Conservation (phyloP, 768 basidiomycete genomes). For the Paxillus involutus region DNA sequence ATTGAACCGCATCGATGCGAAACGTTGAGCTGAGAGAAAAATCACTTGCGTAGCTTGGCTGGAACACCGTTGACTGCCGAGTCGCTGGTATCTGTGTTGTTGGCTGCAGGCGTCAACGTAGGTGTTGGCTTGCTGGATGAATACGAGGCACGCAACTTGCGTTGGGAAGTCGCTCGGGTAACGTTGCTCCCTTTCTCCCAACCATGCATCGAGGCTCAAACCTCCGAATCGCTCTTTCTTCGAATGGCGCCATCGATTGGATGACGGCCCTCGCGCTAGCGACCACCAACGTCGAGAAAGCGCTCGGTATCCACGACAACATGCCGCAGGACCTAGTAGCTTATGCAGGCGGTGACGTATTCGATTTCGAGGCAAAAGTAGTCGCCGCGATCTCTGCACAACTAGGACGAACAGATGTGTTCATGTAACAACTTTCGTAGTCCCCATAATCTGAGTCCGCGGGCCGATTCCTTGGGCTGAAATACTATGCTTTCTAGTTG, state of each 20-base stretch:
- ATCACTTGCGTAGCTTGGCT: constrained; percentile 45
- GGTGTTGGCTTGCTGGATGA: constrained; percentile 49
- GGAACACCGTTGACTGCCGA: constrained; percentile 68
- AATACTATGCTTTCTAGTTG: constrained; percentile 7
- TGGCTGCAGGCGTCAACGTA: constrained; percentile 61
- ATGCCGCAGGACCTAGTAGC: constrained; percentile 39
- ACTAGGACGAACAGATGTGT: constrained; percentile 18
- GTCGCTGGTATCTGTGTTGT: constrained; percentile 52
- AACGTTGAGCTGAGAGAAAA: background rate
- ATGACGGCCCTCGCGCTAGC: constrained; percentile 36
- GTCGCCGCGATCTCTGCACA: constrained; percentile 36
- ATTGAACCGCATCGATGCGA: background rate
- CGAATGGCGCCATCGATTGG: constrained; percentile 36
- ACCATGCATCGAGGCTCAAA: background rate
- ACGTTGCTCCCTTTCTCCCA: background rate
- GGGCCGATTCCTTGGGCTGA: background rate
- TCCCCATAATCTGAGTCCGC: background rate
- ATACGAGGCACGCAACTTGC: constrained; percentile 31
- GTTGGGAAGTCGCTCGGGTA: constrained; percentile 42
- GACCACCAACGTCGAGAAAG: constrained; percentile 41
- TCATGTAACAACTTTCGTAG: constrained; percentile 7
- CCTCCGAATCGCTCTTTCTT: constrained; percentile 38
- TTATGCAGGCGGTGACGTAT: constrained; percentile 35
- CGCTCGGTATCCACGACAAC: constrained; percentile 34
- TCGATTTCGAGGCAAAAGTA: constrained; percentile 39